Evolutionary conservation across 169 alveolate species (phyloP), one percentile per base, ranked within the genome.

Genomic region (Plasmodium fragile): DNA sequence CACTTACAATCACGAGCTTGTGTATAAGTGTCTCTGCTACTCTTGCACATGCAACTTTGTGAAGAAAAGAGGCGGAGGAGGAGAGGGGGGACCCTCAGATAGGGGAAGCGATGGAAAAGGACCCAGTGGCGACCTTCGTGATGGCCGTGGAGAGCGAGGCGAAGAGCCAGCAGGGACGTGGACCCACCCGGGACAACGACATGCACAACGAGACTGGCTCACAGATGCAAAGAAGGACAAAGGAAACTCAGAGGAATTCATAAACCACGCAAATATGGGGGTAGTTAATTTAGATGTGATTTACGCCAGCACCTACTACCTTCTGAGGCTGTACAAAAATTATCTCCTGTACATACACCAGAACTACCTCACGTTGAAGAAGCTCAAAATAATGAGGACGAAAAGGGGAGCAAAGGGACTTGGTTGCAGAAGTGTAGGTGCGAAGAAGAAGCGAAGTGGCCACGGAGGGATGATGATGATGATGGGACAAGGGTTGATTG

Each of bases 1-100:
- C 1, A 89, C 94, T 3, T 72, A 89, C n/a, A 89, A 89, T 18
- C 94, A 89, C 34, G 72, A 55, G 41, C 25, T 89, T 0, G 65
- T 89, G 30, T 89, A 78, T 34, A 89, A 78, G 52, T 89, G 94
- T 22, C 81, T 89, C 16, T 89, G 94, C 52, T 89, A 89, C 32
- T 45, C 94, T 4, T 59, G 78, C 32, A 89, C 94, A 0, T 89
- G 94, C 36, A 89, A 89, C 43, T 89, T 89, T 78, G 65, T 90
- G 3, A 55, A 55, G n/a, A 13, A 41, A 53, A 30, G 2, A 5
- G 49, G 13, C 39, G 5, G 30, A 79, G n/a, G n/a, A 79, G 25
- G 8, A 22, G 49, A 1, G 32, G 8, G 0, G 2, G 28, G 22
- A 3, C 5, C 39, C 41, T 8, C 11, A 10, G 39, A 6, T 13